Percentiles rank a stretch among this genome's conserved stretches.
phyloP scores from a whole-genome alignment of 164 flowering plant genomes.

The Kalanchoe fedtschenkoi region DNA sequence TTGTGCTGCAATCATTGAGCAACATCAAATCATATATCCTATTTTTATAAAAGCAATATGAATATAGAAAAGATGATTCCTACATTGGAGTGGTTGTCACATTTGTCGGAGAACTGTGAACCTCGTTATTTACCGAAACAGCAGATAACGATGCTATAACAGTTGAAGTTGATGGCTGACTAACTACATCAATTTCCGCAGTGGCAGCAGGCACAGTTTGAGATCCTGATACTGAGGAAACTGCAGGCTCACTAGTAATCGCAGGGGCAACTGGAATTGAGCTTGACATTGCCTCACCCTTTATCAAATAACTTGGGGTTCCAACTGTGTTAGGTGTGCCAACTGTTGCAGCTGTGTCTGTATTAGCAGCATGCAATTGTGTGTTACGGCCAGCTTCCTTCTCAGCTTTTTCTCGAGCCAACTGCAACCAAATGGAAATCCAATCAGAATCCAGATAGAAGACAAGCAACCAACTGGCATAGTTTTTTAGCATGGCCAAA shows the following conservation, averaged over 20 bases:
- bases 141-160: conserved; percentile 15
- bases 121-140: not conserved
- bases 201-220: conserved; percentile 14
- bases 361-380: conserved; percentile 23
- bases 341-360: conserved; percentile 16
- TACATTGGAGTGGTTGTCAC: not conserved
- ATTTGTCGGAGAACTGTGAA: not conserved
- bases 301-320: conserved; percentile 15
- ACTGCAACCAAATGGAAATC: conserved; percentile 21
- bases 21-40: not conserved
- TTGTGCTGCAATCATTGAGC: conserved; percentile 18
- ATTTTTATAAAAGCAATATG: not conserved
- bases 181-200: conserved; percentile 7
- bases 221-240: conserved; percentile 14
- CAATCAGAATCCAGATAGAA: not conserved
- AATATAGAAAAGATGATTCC: not conserved
- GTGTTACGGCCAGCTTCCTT: conserved; percentile 27
- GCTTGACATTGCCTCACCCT: conserved; percentile 33
- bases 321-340: conserved; percentile 19
- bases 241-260: conserved; percentile 12
- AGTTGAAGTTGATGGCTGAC: conserved; percentile 14
- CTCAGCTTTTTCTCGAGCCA: conserved; percentile 89
- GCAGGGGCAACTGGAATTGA: conserved; percentile 51
- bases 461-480: not conserved
- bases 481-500: not conserved